A percentile compares a stretch with the other conserved stretches of the same genome.
These are phyloP conservation scores for Phanerochaete carnosa DNA, from an alignment of 768 basidiomycete species.

Conservation along the genomic window DNA sequence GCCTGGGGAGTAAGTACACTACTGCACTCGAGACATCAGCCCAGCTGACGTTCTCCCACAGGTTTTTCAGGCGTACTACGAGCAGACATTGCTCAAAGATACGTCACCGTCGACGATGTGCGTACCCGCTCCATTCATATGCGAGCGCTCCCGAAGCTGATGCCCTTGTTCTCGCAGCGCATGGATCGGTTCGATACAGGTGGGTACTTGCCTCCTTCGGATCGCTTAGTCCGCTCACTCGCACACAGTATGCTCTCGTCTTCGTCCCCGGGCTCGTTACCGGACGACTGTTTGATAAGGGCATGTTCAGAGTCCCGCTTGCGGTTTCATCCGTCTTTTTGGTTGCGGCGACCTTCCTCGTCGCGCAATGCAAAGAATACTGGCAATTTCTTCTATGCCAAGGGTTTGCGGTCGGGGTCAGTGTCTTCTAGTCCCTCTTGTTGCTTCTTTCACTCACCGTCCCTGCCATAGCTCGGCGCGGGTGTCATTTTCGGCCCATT, in stretches of 20 bases:
- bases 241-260: constrained; percentile 52
- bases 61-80: constrained; percentile 76
- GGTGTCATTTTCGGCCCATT: constrained; percentile 65
- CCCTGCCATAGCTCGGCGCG: constrained; percentile 20
- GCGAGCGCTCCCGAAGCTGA: not conserved
- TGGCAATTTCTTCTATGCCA: constrained; percentile 82
- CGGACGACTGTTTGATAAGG: constrained; percentile 73
- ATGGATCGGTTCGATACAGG: constrained; percentile 81
- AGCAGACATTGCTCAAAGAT: constrained; percentile 44
- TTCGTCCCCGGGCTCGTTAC: constrained; percentile 61
- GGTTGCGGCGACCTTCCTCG: constrained; percentile 57
- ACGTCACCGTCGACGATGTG: constrained; percentile 65
- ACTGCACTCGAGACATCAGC: not conserved
- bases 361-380: constrained; percentile 65
- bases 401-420: constrained; percentile 62
- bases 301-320: constrained; percentile 55
- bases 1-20: constrained; percentile 64
- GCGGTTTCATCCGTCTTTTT: constrained; percentile 46
- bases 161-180: constrained; percentile 39
- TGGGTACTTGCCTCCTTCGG: constrained; percentile 16
- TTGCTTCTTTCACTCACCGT: not conserved
- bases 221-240: not conserved
- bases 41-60: constrained; percentile 22
- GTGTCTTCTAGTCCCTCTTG: constrained; percentile 20
- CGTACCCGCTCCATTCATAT: constrained; percentile 5